A percentile compares a stretch with the other conserved stretches of the same genome.
Conservation (phyloP, 75 land plant species). For the Larix kaempferi region DNA sequence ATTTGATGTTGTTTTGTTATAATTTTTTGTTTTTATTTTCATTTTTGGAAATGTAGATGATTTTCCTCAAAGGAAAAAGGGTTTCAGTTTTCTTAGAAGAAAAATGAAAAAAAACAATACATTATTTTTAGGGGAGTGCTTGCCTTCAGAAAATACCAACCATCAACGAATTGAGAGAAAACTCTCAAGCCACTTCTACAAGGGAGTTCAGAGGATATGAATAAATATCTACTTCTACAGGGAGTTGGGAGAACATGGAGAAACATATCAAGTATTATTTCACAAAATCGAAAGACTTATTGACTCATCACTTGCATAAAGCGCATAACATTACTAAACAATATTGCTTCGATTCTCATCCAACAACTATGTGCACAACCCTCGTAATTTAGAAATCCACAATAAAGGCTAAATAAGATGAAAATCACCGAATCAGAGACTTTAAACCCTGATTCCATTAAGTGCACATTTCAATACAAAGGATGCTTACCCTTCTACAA, state of each 20-base stretch:
- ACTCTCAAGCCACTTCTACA: not conserved
- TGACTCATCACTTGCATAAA: conserved; percentile 76
- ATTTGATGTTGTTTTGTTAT: too few relatives aligned
- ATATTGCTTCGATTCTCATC: conserved; percentile 64
- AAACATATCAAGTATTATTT: too few relatives aligned
- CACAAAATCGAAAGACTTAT: conserved; percentile 27
- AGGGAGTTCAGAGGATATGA: not conserved
- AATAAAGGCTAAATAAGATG: not conserved
- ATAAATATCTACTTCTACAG: too few relatives aligned
- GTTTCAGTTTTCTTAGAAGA: too few relatives aligned
- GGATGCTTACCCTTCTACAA: conserved; percentile 55
- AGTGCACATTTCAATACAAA: too few relatives aligned
- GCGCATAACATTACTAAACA: conserved; percentile 65
- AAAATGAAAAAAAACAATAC: too few relatives aligned
- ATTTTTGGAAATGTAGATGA: too few relatives aligned
- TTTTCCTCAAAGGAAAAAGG: too few relatives aligned
- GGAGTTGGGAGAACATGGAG: too few relatives aligned
- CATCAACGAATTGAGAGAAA: not conserved
- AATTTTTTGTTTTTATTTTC: too few relatives aligned
- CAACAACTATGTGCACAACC: conserved; percentile 44
- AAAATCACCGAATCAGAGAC: not conserved
- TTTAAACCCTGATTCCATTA: too few relatives aligned
- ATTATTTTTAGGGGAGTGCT: too few relatives aligned
- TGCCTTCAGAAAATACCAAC: not conserved
- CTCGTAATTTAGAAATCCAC: not conserved